Evolutionary conservation across 163 green algal genomes (phyloP).

Genomic region (Prototheca wickerhamii): DNA sequence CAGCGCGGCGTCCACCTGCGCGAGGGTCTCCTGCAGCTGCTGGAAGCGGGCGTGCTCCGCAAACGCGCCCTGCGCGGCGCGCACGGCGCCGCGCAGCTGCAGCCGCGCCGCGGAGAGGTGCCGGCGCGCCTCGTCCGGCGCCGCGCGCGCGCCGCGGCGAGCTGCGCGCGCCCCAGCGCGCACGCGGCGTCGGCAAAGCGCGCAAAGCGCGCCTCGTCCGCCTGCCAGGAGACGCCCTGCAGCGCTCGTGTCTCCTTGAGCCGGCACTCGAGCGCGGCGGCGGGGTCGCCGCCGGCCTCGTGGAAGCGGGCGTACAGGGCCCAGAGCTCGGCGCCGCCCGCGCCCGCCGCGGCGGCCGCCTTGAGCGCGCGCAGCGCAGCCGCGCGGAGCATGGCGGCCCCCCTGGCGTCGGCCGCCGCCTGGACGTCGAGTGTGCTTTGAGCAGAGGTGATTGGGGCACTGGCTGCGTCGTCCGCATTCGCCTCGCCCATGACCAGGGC

Average conservation of each 20-base stretch:
- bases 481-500: too few species aligned
- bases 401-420: not conserved
- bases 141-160: not conserved
- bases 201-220: conserved; percentile 25
- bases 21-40: conserved; percentile 22
- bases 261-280: conserved; percentile 47
- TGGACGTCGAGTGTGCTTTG: not conserved
- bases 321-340: conserved; percentile 6
- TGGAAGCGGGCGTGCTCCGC: conserved; percentile 19
- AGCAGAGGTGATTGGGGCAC: not conserved
- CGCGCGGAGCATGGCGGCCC: not conserved
- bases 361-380: conserved; percentile 6
- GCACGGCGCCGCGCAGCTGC: conserved; percentile 49
- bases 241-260: conserved; percentile 55
- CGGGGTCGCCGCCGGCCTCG: conserved; percentile 16
- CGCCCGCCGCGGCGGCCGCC: conserved; percentile 3
- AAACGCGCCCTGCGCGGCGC: conserved; percentile 39
- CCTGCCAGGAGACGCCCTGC: conserved; percentile 33
- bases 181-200: conserved; percentile 31
- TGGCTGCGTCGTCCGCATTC: too few species aligned
- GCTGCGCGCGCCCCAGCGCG: conserved; percentile 19
- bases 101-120: conserved; percentile 50
- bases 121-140: not conserved
- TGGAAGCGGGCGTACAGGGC: conserved; percentile 39
- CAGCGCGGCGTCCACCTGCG: conserved; percentile 14